Conservation (phyloP, 2,329 filamentous ascomycete genomes). For the Pseudogymnoascus sp. region DNA sequence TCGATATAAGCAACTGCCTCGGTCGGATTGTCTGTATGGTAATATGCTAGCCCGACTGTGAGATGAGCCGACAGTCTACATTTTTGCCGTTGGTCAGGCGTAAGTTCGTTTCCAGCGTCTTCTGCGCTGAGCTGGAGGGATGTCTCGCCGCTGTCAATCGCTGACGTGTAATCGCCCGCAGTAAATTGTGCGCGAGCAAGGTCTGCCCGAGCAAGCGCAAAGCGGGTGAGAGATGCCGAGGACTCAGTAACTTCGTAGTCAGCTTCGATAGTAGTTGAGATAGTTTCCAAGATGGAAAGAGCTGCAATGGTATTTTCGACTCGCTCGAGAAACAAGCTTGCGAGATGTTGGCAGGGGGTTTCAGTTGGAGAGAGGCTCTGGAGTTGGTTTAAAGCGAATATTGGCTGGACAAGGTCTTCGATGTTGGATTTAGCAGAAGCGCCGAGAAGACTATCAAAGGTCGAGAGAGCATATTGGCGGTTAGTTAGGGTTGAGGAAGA, state of each 20-base stretch:
- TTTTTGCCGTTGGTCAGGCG: slow-evolving; percentile 55
- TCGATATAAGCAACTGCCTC: slow-evolving; percentile 73
- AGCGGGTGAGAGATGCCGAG: slow-evolving; percentile 59
- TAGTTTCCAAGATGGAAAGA: slow-evolving; percentile 51
- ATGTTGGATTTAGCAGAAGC: slow-evolving; percentile 42
- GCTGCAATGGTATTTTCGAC: slow-evolving; percentile 59
- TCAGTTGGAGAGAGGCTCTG: slow-evolving; percentile 62
- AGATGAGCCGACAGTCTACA: slow-evolving; percentile 77
- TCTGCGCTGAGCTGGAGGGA: slow-evolving; percentile 72
- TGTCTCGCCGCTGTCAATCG: slow-evolving; percentile 71
- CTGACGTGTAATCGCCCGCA: slow-evolving; percentile 52
- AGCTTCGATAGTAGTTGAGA: slow-evolving; percentile 64
- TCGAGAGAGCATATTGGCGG: slow-evolving; percentile 67
- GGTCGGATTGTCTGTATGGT: slow-evolving; percentile 57
- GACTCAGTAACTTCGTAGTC: slow-evolving; percentile 83
- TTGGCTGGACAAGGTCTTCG: slow-evolving; percentile 67
- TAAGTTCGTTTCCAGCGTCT: slow-evolving; percentile 57
- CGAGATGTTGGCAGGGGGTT: slow-evolving; percentile 66
- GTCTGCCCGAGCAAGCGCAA: slow-evolving; percentile 78
- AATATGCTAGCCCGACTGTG: slow-evolving; percentile 75
- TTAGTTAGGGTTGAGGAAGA: slow-evolving; percentile 65
- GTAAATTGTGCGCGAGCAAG: slow-evolving; percentile 78
- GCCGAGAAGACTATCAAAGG: slow-evolving; percentile 72
- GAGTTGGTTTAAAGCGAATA: slow-evolving; percentile 82
- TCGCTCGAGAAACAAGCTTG: slow-evolving; percentile 73